Evolutionary conservation across 2,329 filamentous ascomycete genomes (phyloP), one percentile per base, ranked within the genome.

Genomic region (Fusarium torreyae): DNA sequence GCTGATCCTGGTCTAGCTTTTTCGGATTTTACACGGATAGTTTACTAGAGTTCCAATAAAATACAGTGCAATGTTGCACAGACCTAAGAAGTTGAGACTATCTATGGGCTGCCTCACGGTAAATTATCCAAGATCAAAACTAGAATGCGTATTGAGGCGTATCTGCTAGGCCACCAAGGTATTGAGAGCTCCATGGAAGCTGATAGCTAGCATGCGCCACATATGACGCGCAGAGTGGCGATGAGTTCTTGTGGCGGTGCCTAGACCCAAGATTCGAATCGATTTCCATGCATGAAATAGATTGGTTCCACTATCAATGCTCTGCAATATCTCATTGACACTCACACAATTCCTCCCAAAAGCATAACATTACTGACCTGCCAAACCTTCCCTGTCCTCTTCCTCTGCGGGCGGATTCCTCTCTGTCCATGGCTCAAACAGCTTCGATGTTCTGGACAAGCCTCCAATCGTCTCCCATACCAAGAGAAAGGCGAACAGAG

Each of bases 391-490:
- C 24, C 55, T 69, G 10, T 69, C 62, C 45, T 75, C 63, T 7
- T 73, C 68, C 38, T 75, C 75, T 8, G 61, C 33, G 4, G 78
- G 78, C 2, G 77, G 71, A 46, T 77, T 50, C 5, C 68, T 66
- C 26, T 74, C 57, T 3, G 63, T 71, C 78, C 78, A 80, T 17
- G 78, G 77, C 65, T 80, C 78, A 63, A 79, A 78, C 5, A 80
- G 20, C 18, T 63, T 63, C 0, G 77, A 72, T 3, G 72, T 72
- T 54, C 72, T 77, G 11, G 75, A 69, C 34, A 80, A 34, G 1
- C 78, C 78, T 3, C 77, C 78, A 8, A 83, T 57, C 20, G 80
- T 84, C 72, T 84, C 83, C 82, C 82, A 84, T 11, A 84, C 66
- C 5, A 82, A 67, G 6, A 81, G 73, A 57, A 82, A 78, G 1